These are phyloP conservation scores for Didymellaceae sp. DNA, from an alignment of 2,329 filamentous ascomycete genomes.

Conservation along the genomic window DNA sequence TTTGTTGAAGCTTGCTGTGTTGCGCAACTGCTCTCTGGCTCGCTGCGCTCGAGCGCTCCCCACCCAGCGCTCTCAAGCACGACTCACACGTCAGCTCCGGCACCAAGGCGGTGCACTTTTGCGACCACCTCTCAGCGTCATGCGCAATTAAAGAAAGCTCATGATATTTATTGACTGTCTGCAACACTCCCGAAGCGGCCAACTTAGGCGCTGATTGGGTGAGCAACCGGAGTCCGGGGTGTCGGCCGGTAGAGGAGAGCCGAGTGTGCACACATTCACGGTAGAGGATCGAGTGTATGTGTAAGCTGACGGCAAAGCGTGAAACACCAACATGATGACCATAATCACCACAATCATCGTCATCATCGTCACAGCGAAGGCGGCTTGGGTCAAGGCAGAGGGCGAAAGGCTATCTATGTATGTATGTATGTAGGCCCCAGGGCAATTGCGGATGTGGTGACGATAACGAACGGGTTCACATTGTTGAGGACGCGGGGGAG, in stretches of 20 bases:
- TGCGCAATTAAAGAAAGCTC: slow-evolving; percentile 1
- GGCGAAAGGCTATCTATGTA: neutral
- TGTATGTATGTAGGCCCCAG: neutral
- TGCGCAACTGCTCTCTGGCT: neutral
- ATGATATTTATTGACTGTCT: neutral
- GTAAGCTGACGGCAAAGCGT: slow-evolving; percentile 11
- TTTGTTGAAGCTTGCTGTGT: neutral
- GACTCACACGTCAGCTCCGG: neutral
- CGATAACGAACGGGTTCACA: slow-evolving; percentile 19
- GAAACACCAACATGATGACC: neutral
- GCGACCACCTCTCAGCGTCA: slow-evolving; percentile 8
- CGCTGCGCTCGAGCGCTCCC: neutral
- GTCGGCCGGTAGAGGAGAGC: slow-evolving; percentile 14
- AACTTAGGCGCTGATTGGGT: slow-evolving; percentile 15
- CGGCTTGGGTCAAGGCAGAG: neutral
- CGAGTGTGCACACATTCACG: slow-evolving; percentile 3
- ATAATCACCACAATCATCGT: neutral
- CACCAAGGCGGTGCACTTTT: neutral
- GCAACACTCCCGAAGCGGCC: slow-evolving; percentile 7
- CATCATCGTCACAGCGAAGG: neutral
- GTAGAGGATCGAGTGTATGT: neutral
- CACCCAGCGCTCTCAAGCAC: neutral
- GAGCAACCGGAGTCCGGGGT: slow-evolving; percentile 8
- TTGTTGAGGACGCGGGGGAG: slow-evolving; percentile 21
- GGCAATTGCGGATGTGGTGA: slow-evolving; percentile 1